These are phyloP conservation scores for Claviceps digitariae DNA, from an alignment of 2,329 filamentous ascomycete species.

Conservation along the genomic window DNA sequence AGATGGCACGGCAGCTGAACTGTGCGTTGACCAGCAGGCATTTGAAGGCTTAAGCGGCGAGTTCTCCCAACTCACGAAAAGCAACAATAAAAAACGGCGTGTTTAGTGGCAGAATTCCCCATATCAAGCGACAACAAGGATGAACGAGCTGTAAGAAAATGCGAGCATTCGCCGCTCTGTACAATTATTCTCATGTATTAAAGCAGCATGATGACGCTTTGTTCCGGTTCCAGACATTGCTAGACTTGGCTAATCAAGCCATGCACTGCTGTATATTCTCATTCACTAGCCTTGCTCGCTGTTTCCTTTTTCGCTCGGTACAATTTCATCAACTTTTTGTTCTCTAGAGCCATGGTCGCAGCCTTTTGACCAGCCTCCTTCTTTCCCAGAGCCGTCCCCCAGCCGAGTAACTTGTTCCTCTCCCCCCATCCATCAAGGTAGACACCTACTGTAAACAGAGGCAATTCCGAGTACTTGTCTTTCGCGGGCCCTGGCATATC, in stretches of 20 bases:
- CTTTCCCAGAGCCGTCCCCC: conserved; percentile 51
- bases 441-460: conserved; percentile 48
- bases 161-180: neutral
- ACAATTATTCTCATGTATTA: neutral
- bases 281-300: neutral
- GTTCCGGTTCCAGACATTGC: neutral
- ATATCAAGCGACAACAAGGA: no score
- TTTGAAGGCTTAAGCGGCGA: no score
- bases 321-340: conserved; percentile 48
- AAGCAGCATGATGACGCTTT: neutral
- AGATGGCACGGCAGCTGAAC: no score
- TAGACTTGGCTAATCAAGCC: neutral
- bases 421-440: conserved; percentile 59
- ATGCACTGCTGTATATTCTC: neutral
- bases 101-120: no score
- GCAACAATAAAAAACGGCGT: no score
- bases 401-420: conserved; percentile 45
- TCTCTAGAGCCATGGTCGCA: conserved; percentile 47
- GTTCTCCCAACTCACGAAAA: no score
- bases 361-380: conserved; percentile 56
- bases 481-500: conserved; percentile 39
- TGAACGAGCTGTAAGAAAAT: neutral
- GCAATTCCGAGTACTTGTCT: conserved; percentile 38
- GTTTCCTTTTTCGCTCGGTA: conserved; percentile 32
- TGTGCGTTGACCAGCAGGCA: no score